Conservation (phyloP, 805 yeast genomes). For the Lachancea sp. region DNA sequence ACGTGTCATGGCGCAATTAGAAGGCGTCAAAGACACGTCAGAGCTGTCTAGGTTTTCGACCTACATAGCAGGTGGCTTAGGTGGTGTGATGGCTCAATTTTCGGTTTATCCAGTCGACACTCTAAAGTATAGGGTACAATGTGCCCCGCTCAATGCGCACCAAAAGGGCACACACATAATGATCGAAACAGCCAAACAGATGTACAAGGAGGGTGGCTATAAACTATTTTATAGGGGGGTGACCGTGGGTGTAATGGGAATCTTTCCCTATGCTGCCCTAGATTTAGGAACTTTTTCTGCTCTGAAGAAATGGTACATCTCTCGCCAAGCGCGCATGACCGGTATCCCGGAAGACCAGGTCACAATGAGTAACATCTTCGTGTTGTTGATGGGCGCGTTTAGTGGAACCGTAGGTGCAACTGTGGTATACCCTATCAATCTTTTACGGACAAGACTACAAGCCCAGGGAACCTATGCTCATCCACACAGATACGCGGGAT, state of each 20-base stretch:
- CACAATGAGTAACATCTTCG: constrained; percentile 67
- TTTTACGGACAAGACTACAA: constrained; percentile 87
- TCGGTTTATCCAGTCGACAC: constrained; percentile 95
- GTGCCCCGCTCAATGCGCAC: constrained; percentile 69
- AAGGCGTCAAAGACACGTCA: constrained; percentile 65
- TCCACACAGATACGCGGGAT: constrained; percentile 78
- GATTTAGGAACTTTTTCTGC: constrained; percentile 92
- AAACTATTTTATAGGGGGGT: constrained; percentile 80
- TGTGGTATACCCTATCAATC: constrained; percentile 86
- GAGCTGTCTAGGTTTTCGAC: constrained; percentile 72
- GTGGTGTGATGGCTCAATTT: constrained; percentile 90
- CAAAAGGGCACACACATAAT: constrained; percentile 58
- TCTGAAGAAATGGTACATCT: constrained; percentile 68
- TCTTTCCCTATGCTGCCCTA: constrained; percentile 95
- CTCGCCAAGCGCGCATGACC: constrained; percentile 49
- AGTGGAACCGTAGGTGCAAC: constrained; percentile 96
- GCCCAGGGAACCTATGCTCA: constrained; percentile 98
- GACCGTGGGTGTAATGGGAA: constrained; percentile 86
- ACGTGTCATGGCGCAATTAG: constrained; percentile 60
- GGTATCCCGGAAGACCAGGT: constrained; percentile 59
- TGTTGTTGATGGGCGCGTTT: constrained; percentile 86
- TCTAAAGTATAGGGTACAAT: constrained; percentile 85
- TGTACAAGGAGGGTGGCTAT: constrained; percentile 76
- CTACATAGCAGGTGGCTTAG: constrained; percentile 90
- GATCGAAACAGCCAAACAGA: constrained; percentile 60